Percentiles rank a stretch among this genome's conserved stretches.
Evolutionary conservation across 1,284 basidiomycete genomes (phyloP).

Genomic region (Papiliotrema nemorosa): DNA sequence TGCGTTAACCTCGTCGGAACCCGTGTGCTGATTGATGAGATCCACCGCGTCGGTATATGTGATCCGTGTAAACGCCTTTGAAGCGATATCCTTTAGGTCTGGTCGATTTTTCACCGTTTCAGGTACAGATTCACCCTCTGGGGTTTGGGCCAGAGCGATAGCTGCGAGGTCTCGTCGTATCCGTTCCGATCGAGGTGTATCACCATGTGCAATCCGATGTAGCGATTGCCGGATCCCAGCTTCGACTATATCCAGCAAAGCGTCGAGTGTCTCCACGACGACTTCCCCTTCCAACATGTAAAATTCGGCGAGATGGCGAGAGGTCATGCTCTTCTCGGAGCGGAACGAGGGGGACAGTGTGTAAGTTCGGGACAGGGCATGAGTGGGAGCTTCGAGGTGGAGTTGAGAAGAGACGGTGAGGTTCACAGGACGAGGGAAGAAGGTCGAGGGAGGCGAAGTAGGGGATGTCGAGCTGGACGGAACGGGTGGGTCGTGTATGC

Average conservation of each 20-base stretch:
- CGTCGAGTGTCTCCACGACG: conserved; percentile 54
- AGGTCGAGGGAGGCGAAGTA: conserved; percentile 8
- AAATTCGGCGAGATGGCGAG: conserved; percentile 93
- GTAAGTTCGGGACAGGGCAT: conserved; percentile 77
- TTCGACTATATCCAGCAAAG: conserved; percentile 71
- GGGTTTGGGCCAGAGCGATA: conserved; percentile 8
- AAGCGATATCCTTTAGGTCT: conserved; percentile 11
- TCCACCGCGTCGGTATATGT: conserved; percentile 74
- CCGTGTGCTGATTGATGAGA: conserved; percentile 54
- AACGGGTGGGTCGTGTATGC: conserved; percentile 49
- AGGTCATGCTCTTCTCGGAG: conserved; percentile 82
- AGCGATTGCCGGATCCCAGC: conserved; percentile 47
- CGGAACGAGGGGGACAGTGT: conserved; percentile 89
- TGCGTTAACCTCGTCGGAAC: conserved; percentile 53
- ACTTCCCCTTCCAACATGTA: conserved; percentile 98
- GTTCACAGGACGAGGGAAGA: conserved; percentile 60
- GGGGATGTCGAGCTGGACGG: not conserved
- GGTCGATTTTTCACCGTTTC: not conserved
- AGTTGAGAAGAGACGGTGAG: conserved; percentile 94
- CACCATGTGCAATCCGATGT: conserved; percentile 14
- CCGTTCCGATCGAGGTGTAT: conserved; percentile 13
- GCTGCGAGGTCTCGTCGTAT: conserved; percentile 27
- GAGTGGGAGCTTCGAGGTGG: conserved; percentile 84
- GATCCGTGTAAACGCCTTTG: conserved; percentile 56
- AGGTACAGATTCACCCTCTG: conserved; percentile 3